Evolutionary conservation across 768 basidiomycete species (phyloP), one percentile per base, ranked within the genome.

Genomic region (Austroboletus festivus): DNA sequence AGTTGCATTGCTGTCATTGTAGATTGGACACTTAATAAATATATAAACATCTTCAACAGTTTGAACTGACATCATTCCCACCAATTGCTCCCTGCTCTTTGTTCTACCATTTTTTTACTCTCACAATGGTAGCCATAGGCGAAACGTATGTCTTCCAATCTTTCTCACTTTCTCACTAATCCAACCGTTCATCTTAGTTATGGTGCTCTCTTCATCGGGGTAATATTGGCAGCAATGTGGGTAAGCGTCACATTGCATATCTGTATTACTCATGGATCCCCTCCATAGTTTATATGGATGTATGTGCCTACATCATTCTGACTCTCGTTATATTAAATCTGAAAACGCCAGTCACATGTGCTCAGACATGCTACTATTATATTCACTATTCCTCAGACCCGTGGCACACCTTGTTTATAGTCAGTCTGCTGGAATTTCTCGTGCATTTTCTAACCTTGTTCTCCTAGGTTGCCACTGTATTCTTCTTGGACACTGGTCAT

Each of bases 331-430:
- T 10, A 5, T 50, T 38, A 35, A 56, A 20, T 21, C 11, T 8
- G 15, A 18, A 28, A 20, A 33, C 46, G 2, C 38, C 35, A 83
- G 81, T 81, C n/a, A 78, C 78, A 7, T 69, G 69, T 34, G 63
- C 81, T 26, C 82, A 83, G 59, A 70, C 73, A 1, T 79, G 72
- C 70, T 80, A 75, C 53, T 83, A 82, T 54, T 82, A 64, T 47
- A 68, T 64, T 12, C 73, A 47, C 2, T 69, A 82, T 56, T 73
- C 77, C 43, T 68, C 63, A 19, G 81, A 82, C 58, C 57, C 62
- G 23, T 80, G 78, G 78, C 63, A 69, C 13, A 67, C 73, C 48
- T 78, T 75, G 54, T 44, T 61, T 12, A 60, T 82, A 22, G 81
- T 81, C 46, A 54, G 72, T 62, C 23, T 20, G 35, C 30, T 15